A percentile compares a stretch with the other conserved stretches of the same genome.
Evolutionary conservation across 2,329 filamentous ascomycete species (phyloP).

Genomic region (Aureobasidium mangrovei): DNA sequence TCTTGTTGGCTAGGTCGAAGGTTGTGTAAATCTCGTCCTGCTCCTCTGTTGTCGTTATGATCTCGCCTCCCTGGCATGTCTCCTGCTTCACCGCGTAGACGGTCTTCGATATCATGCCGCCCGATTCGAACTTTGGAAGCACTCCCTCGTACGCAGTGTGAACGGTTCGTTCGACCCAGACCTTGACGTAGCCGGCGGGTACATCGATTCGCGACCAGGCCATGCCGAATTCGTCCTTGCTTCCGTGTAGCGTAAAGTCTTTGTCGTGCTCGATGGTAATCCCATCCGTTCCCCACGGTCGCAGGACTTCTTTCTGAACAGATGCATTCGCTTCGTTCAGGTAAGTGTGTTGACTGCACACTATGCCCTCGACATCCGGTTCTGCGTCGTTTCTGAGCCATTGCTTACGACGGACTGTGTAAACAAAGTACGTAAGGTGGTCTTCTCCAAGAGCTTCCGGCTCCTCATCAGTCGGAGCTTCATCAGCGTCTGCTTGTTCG

Average conservation of each 20-base stretch:
- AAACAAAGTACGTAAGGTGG: constrained; percentile 8
- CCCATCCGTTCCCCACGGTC: not conserved
- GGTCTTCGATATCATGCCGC: not conserved
- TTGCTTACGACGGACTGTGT: constrained; percentile 9
- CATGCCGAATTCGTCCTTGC: not conserved
- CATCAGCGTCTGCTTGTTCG: not conserved
- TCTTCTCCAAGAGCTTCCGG: not conserved
- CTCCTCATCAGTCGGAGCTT: not conserved
- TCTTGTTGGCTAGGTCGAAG: constrained; percentile 6
- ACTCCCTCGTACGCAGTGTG: constrained; percentile 1
- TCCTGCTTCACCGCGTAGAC: not conserved
- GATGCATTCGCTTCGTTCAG: constrained; percentile 9
- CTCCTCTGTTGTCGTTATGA: not conserved
- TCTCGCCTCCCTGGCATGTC: not conserved
- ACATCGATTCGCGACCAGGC: not conserved
- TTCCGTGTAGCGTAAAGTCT: not conserved
- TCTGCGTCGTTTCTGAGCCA: not conserved
- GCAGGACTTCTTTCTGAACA: constrained; percentile 4
- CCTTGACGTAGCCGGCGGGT: constrained; percentile 1
- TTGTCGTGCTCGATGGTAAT: not conserved
- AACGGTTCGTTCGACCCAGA: constrained; percentile 1
- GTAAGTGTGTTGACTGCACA: not conserved
- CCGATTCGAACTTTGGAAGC: constrained; percentile 4
- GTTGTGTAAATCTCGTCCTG: constrained; percentile 4
- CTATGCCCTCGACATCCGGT: not conserved